Percentiles rank a stretch among this genome's conserved stretches.
Conservation (phyloP, 2,329 filamentous ascomycete genomes). For the Stemphylium vesicarium region DNA sequence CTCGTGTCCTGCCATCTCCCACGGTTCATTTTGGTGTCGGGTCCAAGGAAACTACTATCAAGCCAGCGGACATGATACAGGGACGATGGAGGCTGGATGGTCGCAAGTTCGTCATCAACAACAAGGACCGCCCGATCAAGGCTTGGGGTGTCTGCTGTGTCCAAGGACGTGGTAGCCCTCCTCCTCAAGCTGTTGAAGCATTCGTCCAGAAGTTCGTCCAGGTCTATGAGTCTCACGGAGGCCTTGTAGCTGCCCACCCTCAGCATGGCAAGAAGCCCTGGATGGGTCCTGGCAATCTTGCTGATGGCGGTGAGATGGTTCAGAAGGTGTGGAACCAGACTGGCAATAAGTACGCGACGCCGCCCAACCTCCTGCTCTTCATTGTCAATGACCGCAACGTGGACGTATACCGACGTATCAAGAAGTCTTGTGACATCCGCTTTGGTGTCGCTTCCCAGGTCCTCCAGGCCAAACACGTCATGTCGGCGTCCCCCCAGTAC, state of each 20-base stretch:
- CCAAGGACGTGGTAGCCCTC: conserved; percentile 57
- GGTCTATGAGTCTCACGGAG: conserved; percentile 67
- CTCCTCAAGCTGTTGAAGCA: conserved; percentile 53
- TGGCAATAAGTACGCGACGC: conserved; percentile 59
- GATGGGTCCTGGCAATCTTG: conserved; percentile 40
- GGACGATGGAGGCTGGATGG: conserved; percentile 86
- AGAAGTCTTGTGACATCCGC: conserved; percentile 86
- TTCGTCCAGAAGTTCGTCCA: conserved; percentile 68
- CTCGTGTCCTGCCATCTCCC: conserved; percentile 73
- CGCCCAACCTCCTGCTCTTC: conserved; percentile 80
- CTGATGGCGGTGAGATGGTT: conserved; percentile 57
- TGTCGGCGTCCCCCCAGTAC: conserved; percentile 78
- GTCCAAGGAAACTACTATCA: conserved; percentile 33
- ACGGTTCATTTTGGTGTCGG: conserved; percentile 67
- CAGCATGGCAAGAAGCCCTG: conserved; percentile 39
- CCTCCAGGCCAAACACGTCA: conserved; percentile 73
- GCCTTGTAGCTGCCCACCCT: conserved; percentile 52
- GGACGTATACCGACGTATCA: conserved; percentile 80
- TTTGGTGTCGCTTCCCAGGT: conserved; percentile 86
- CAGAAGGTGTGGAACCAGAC: conserved; percentile 62
- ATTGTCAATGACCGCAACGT: conserved; percentile 75
- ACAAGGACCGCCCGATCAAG: conserved; percentile 63
- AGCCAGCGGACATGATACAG: conserved; percentile 53
- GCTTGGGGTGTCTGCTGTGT: conserved; percentile 79
- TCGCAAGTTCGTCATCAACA: conserved; percentile 75